Percentiles rank a stretch among this genome's conserved stretches.
phyloP scores from a whole-genome alignment of 1,284 basidiomycete genomes.

The Rhodotorula glutinis region DNA sequence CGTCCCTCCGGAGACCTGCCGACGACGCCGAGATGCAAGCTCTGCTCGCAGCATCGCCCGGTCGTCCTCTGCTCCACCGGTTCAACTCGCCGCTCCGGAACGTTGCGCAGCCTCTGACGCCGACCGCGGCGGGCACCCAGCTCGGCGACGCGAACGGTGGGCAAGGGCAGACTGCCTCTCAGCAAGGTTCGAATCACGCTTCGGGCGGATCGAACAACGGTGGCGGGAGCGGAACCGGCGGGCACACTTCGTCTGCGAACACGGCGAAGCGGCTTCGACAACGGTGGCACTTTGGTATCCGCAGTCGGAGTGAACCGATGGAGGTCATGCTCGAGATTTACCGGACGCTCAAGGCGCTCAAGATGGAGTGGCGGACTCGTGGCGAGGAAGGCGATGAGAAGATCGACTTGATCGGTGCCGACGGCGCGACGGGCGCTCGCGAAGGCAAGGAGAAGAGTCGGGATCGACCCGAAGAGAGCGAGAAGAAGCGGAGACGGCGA shows the following conservation, averaged over 20 bases:
- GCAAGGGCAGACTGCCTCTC: no score
- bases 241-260: background rate
- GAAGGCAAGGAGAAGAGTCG: conserved; percentile 31
- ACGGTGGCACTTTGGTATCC: conserved; percentile 97
- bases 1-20: conserved; percentile 17
- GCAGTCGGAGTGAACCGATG: conserved; percentile 92
- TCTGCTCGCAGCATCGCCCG: conserved; percentile 8
- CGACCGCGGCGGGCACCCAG: conserved; percentile 17
- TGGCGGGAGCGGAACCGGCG: background rate
- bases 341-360: conserved; percentile 81
- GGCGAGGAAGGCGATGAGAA: conserved; percentile 36
- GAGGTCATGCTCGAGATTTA: conserved; percentile 99
- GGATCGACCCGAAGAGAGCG: conserved; percentile 43
- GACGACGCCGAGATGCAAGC: conserved; percentile 26
- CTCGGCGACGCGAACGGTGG: background rate
- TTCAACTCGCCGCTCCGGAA: conserved; percentile 34
- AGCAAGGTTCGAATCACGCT: background rate
- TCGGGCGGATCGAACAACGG: background rate
- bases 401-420: conserved; percentile 31
- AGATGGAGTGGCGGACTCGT: conserved; percentile 79
- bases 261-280: conserved; percentile 31
- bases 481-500: conserved; percentile 44
- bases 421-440: conserved; percentile 44
- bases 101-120: conserved; percentile 37
- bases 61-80: conserved; percentile 24